phyloP scores from a whole-genome alignment of 805 yeast genomes.

The Kodamaea sagamina region DNA sequence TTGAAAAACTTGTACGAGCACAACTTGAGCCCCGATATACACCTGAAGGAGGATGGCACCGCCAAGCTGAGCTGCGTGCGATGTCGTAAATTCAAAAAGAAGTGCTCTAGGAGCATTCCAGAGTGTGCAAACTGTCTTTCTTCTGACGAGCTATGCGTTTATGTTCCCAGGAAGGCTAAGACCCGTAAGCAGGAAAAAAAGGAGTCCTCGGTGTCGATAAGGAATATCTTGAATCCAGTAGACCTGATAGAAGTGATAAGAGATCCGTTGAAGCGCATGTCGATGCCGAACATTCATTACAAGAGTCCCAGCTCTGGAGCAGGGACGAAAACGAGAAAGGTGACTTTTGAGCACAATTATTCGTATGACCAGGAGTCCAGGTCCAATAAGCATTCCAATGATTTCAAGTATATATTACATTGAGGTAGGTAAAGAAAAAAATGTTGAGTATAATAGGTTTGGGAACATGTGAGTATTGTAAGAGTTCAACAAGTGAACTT shows the following conservation, averaged over 20 bases:
- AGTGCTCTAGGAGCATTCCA: slow-evolving; percentile 33
- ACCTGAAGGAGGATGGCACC: slow-evolving; percentile 21
- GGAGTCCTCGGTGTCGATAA: not conserved
- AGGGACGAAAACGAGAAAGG: too few species aligned
- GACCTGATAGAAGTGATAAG: not conserved
- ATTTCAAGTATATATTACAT: slow-evolving; percentile 12
- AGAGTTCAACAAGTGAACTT: too few species aligned
- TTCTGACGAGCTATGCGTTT: slow-evolving; percentile 33
- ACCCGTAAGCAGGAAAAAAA: not conserved
- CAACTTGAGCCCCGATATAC: slow-evolving; percentile 22
- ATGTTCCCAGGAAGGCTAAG: slow-evolving; percentile 21
- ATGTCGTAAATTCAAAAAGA: slow-evolving; percentile 34
- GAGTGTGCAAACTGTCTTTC: slow-evolving; percentile 32
- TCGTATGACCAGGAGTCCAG: not conserved
- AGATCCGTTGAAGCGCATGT: not conserved
- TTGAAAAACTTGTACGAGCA: slow-evolving; percentile 26
- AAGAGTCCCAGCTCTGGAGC: not conserved
- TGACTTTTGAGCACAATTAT: slow-evolving; percentile 1
- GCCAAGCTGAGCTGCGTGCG: slow-evolving; percentile 32
- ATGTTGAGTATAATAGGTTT: too few species aligned
- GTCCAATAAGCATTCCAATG: slow-evolving; percentile 9
- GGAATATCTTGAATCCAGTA: not conserved
- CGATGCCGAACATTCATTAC: too few species aligned
- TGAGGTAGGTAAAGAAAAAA: not conserved
- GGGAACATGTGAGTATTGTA: too few species aligned